Evolutionary conservation across 169 alveolate species (phyloP), one percentile per base, ranked within the genome.

Genomic region (Toxoplasma gondii): DNA sequence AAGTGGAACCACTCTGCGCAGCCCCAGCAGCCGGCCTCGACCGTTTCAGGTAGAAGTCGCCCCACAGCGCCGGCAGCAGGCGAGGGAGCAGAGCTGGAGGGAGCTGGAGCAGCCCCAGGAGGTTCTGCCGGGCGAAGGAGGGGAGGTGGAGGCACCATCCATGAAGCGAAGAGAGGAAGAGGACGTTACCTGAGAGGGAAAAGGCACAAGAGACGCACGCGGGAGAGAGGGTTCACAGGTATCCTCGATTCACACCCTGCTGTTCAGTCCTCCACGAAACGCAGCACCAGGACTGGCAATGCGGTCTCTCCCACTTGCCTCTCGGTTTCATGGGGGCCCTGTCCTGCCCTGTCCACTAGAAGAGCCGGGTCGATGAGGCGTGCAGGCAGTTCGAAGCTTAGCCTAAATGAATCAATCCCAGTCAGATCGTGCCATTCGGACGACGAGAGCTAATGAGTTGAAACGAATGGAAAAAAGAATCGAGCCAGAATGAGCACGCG

Each of bases 91-190:
- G 39, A 45, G 80, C 34, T 1, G 41, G 64, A 16, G 94, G 86
- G 38, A 70, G 67, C 31, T 53, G 64, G 80, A 92, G 88, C 45
- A 74, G 90, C 54, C 67, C 49, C 44, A 81, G 69, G 39, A 92
- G 58, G 31, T 27, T 88, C 34, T 67, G 49, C 27, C 58, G 41
- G 43, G 88, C 92, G 67, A 84, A 84, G 7, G 92, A 34, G 67
- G 93, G 87, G 27, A 86, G 43, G 29, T 43, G 67, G 78, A 86
- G 88, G 53, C 93, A 69, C 95, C 95, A 93, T 44, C 95, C 95
- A 91, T 93, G 93, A 16, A 88, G 84, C 16, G 95, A 92, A 19
- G 93, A 87, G 31, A 84, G 78, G 74, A 93, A 93, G 16, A 93
- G 36, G 39, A 93, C 95, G 74, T 88, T 74, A 34, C 94, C 93